Percentiles rank a stretch among this genome's conserved stretches.
Conservation (phyloP, 176 grass and related monocot genomes). For the Triticum timopheevii region DNA sequence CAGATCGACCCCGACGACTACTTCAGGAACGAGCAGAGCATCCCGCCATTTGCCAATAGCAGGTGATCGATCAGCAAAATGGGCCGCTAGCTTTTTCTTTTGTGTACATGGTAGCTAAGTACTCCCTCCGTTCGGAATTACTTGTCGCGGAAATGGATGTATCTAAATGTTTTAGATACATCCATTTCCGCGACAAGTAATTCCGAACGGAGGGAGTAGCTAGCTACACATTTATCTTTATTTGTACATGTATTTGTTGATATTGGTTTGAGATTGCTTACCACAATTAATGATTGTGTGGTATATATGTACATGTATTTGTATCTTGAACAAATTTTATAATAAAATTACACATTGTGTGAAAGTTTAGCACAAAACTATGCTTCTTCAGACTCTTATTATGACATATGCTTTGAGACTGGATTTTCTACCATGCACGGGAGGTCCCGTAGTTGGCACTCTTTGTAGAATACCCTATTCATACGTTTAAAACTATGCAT, state of each 20-base stretch:
- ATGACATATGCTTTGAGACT: too few relatives aligned
- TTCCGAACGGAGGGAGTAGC: too few relatives aligned
- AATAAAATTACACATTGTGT: background rate
- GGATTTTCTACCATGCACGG: too few relatives aligned
- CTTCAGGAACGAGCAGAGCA: conserved; percentile 68
- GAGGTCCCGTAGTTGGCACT: too few relatives aligned
- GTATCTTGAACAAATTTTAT: background rate
- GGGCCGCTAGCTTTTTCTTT: too few relatives aligned
- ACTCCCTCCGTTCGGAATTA: too few relatives aligned
- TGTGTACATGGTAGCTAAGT: too few relatives aligned
- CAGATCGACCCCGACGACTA: conserved; percentile 29
- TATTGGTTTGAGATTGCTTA: background rate
- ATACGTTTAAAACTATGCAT: too few relatives aligned
- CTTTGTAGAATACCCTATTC: too few relatives aligned
- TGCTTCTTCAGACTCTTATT: background rate
- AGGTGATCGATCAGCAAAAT: background rate
- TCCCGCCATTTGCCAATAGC: conserved; percentile 32
- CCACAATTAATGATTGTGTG: background rate
- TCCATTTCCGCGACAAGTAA: too few relatives aligned
- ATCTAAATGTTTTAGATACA: too few relatives aligned
- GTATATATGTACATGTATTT: background rate
- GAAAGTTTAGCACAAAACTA: background rate
- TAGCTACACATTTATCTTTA: background rate
- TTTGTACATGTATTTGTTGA: background rate
- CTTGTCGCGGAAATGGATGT: too few relatives aligned